A percentile compares a stretch with the other conserved stretches of the same genome.
Evolutionary conservation across 306 rosid species (phyloP).

Genomic region (Vachellia collinsii): DNA sequence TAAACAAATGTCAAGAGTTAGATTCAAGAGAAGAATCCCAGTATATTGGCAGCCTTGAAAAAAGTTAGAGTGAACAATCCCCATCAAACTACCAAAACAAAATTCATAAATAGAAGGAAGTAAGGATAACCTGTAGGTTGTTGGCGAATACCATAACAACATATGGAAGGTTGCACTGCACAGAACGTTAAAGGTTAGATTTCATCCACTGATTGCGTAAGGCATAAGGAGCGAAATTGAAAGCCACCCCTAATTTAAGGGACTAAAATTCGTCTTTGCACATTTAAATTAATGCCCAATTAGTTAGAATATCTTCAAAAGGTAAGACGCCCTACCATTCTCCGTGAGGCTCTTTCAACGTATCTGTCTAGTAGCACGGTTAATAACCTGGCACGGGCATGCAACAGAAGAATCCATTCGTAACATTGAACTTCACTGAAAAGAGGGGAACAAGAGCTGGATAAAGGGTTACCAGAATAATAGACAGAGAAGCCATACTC

Average conservation of each 20-base stretch:
- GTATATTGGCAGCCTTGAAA: not conserved
- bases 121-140: conserved; percentile 76
- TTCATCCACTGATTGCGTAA: conserved; percentile 31
- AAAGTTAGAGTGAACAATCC: conserved; percentile 26
- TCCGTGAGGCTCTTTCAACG: conserved; percentile 83
- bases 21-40: conserved; percentile 18
- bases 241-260: not conserved
- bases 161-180: conserved; percentile 95
- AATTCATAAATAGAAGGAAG: conserved; percentile 28
- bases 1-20: not conserved
- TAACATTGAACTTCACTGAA: conserved; percentile 23
- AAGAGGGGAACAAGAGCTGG: conserved; percentile 18
- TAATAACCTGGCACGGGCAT: conserved; percentile 57
- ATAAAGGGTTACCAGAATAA: conserved; percentile 54
- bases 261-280: not conserved
- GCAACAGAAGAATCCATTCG: conserved; percentile 30
- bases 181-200: conserved; percentile 38
- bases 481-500: conserved; percentile 59
- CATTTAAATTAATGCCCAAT: not conserved
- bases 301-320: conserved; percentile 2
- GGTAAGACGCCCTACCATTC: conserved; percentile 60
- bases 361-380: conserved; percentile 67
- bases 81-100: conserved; percentile 28
- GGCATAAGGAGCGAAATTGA: not conserved
- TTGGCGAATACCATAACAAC: conserved; percentile 77